Percentiles rank a stretch among this genome's conserved stretches.
Conservation (phyloP, 2,329 filamentous ascomycete species). For the Trichoderma sp. region DNA sequence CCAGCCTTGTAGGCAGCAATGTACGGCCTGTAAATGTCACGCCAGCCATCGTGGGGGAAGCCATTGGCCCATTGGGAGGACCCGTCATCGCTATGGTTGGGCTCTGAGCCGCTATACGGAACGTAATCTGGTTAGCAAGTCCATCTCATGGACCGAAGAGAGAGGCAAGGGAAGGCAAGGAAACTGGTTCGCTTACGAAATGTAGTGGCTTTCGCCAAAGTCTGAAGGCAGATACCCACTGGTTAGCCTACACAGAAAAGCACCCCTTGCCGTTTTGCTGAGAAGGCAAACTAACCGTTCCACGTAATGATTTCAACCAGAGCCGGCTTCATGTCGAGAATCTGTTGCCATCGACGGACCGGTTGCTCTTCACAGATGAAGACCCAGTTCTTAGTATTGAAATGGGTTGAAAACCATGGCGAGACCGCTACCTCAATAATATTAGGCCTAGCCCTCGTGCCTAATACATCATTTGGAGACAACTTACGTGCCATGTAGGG, state of each 20-base stretch:
- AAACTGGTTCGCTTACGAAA: slow-evolving; percentile 22
- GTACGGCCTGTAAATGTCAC: slow-evolving; percentile 26
- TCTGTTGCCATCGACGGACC: slow-evolving; percentile 26
- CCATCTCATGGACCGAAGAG: not conserved
- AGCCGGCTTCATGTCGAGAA: slow-evolving; percentile 26
- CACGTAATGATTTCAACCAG: slow-evolving; percentile 26
- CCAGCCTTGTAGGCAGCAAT: slow-evolving; percentile 26
- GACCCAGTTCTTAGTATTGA: slow-evolving; percentile 27
- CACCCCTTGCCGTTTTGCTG: not conserved
- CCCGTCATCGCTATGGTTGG: slow-evolving; percentile 41
- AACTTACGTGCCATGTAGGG: slow-evolving; percentile 28
- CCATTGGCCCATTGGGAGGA: slow-evolving; percentile 47
- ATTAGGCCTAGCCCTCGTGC: not conserved
- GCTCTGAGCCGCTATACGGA: slow-evolving; percentile 22
- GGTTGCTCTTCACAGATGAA: slow-evolving; percentile 29
- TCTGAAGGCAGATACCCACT: slow-evolving; percentile 12
- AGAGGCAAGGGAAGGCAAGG: not conserved
- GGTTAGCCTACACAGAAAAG: not conserved
- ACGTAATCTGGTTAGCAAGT: not conserved
- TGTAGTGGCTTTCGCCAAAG: slow-evolving; percentile 28
- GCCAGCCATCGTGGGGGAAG: slow-evolving; percentile 39
- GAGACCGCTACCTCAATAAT: slow-evolving; percentile 22
- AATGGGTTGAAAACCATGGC: slow-evolving; percentile 29
- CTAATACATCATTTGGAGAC: not conserved
- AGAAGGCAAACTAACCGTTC: slow-evolving; percentile 22